A percentile compares a stretch with the other conserved stretches of the same genome.
Conservation (phyloP, 768 basidiomycete species). For the Mycena rebaudengoi region DNA sequence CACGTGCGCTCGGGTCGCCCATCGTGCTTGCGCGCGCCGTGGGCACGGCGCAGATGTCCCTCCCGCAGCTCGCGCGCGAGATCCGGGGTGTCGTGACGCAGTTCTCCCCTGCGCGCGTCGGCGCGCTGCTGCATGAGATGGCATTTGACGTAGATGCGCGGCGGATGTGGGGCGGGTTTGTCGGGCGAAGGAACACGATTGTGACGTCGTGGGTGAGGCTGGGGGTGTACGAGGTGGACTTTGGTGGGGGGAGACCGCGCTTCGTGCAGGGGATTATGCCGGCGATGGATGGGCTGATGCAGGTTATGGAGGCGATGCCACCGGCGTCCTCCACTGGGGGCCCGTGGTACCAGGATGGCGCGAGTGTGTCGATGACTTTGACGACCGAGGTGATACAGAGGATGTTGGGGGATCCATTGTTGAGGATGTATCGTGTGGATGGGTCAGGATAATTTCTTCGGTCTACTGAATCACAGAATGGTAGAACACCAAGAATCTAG, state of each 20-base stretch:
- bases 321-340: not conserved
- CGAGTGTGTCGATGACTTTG: constrained; percentile 33
- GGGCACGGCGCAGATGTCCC: constrained; percentile 16
- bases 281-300: constrained; percentile 41
- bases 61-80: constrained; percentile 30
- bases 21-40: constrained; percentile 38
- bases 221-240: constrained; percentile 43
- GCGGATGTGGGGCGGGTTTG: constrained; percentile 44
- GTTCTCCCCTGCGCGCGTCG: constrained; percentile 36
- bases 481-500: too few relatives aligned
- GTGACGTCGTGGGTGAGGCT: constrained; percentile 45
- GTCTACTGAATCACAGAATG: not conserved
- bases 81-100: constrained; percentile 36
- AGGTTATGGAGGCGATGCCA: constrained; percentile 38
- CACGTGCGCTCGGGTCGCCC: constrained; percentile 43
- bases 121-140: constrained; percentile 44
- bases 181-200: constrained; percentile 41
- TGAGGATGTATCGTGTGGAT: constrained; percentile 28
- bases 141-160: constrained; percentile 40
- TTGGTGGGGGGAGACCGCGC: constrained; percentile 37
- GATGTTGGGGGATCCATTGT: constrained; percentile 33
- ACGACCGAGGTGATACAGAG: constrained; percentile 31
- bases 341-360: constrained; percentile 36
- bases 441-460: not conserved
- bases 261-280: constrained; percentile 44